Conservation (phyloP, 768 basidiomycete genomes). For the Fistulinella prunicolor region DNA sequence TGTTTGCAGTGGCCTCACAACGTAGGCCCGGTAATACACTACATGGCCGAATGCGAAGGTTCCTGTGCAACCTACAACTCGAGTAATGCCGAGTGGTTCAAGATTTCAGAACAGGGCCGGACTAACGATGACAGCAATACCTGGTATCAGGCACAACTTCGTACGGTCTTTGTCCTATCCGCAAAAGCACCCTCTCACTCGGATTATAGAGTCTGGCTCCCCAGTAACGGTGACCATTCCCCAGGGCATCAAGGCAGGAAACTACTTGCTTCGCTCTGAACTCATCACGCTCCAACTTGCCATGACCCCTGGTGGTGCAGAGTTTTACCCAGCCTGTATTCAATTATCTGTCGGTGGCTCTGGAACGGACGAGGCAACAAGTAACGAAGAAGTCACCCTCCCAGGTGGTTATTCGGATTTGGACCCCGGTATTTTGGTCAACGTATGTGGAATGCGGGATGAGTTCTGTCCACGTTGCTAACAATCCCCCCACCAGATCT, state of each 20-base stretch:
- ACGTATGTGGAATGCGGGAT: constrained; percentile 40
- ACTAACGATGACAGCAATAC: constrained; percentile 14
- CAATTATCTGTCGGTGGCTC: constrained; percentile 29
- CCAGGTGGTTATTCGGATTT: constrained; percentile 70
- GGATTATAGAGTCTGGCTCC: constrained; percentile 34
- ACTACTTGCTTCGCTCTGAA: constrained; percentile 75
- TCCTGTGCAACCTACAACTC: constrained; percentile 57
- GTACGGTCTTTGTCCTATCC: constrained; percentile 30
- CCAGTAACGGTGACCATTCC: constrained; percentile 44
- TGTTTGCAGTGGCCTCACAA: constrained; percentile 48
- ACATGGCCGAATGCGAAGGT: constrained; percentile 62
- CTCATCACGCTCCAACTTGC: constrained; percentile 74
- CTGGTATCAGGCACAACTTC: constrained; percentile 51
- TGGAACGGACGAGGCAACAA: constrained; percentile 20
- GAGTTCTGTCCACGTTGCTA: neutral
- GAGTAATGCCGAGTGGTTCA: constrained; percentile 65
- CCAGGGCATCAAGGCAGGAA: constrained; percentile 53
- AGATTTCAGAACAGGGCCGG: constrained; percentile 56
- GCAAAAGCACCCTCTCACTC: neutral
- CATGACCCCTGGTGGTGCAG: constrained; percentile 49
- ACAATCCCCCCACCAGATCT: neutral
- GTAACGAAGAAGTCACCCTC: constrained; percentile 46
- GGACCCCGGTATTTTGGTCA: constrained; percentile 64
- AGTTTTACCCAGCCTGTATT: constrained; percentile 30
- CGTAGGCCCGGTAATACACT: constrained; percentile 66